Evolutionary conservation across 306 rosid species (phyloP), one percentile per base, ranked within the genome.

Genomic region (Hylodesmum podocarpum): DNA sequence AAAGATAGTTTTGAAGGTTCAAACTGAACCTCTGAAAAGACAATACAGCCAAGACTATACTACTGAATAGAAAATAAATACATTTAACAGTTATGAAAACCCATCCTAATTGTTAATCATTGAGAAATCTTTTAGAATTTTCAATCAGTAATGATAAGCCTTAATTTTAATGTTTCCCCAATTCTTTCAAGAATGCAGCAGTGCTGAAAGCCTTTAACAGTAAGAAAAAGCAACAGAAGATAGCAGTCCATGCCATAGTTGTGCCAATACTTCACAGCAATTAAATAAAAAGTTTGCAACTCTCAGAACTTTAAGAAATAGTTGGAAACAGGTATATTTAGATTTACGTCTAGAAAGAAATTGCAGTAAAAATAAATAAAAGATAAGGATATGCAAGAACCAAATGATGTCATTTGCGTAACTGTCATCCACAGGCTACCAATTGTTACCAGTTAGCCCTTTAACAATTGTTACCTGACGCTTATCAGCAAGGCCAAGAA

Each of bases 401-500:
- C 41, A 36, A 41, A 46, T 49, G 71, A 66, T 41, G 55, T 54
- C 55, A 50, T 53, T 40, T 22, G 57, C 15, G 12, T 44, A 70
- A n/a, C n/a, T n/a, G n/a, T n/a, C n/a, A n/a, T n/a, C n/a, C n/a
- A n/a, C n/a, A n/a, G n/a, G n/a, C n/a, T n/a, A n/a, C n/a, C n/a
- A n/a, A n/a, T n/a, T n/a, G n/a, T n/a, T n/a, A n/a, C n/a, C n/a
- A n/a, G n/a, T n/a, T n/a, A n/a, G n/a, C n/a, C n/a, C n/a, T n/a
- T n/a, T 11, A 61, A 44, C 36, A 62, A 31, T 50, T 69, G 57
- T 85, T 92, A 95, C 98, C 98, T 90, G 93, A 19, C 87, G 86
- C 87, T 90, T 95, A 90, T 90, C 96, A 55, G 90, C 96, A 80
- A 95, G 98, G 78, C 97, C 97, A 84, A 95, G 96, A 84, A 92